A percentile compares a stretch with the other conserved stretches of the same genome.
Evolutionary conservation across 2,329 filamentous ascomycete species (phyloP).

Genomic region (Graphilbum ipis-grandicollis): DNA sequence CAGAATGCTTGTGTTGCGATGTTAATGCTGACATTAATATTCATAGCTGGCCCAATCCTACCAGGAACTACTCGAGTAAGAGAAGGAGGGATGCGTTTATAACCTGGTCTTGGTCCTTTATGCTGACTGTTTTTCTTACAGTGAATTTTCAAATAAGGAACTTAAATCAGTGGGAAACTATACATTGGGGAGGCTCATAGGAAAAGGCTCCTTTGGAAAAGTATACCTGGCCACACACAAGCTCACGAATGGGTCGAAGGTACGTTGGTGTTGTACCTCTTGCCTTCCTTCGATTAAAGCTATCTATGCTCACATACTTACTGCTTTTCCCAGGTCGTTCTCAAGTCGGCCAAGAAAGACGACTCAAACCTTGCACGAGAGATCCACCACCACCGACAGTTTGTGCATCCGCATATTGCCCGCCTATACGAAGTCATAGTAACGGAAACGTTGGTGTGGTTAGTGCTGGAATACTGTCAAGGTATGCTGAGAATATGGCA

Average conservation of each 20-base stretch:
- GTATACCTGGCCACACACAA: constrained; percentile 94
- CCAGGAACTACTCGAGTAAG: constrained; percentile 86
- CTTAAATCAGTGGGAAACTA: constrained; percentile 92
- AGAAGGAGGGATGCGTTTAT: constrained; percentile 10
- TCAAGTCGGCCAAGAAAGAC: constrained; percentile 93
- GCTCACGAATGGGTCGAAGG: constrained; percentile 96
- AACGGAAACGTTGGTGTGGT: constrained; percentile 86
- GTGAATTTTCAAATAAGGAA: constrained; percentile 86
- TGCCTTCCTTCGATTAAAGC: no score
- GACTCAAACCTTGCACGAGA: constrained; percentile 92
- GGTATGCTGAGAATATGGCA: no score
- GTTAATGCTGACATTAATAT: neutral
- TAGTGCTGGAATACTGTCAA: constrained; percentile 90
- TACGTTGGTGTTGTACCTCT: no score
- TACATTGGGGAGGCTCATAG: constrained; percentile 75
- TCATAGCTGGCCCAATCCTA: constrained; percentile 84
- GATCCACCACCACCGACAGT: constrained; percentile 96
- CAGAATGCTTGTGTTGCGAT: no score
- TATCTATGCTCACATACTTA: no score
- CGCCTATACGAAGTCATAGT: constrained; percentile 96
- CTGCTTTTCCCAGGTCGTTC: constrained; percentile 52
- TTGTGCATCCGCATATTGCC: constrained; percentile 93
- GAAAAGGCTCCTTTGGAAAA: constrained; percentile 96
- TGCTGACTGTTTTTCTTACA: constrained; percentile 19
- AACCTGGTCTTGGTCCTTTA: neutral